Base-by-base conservation (phyloP, 1,139 yeast genomes). In the Debaryomycetaceae sp. region DNA sequence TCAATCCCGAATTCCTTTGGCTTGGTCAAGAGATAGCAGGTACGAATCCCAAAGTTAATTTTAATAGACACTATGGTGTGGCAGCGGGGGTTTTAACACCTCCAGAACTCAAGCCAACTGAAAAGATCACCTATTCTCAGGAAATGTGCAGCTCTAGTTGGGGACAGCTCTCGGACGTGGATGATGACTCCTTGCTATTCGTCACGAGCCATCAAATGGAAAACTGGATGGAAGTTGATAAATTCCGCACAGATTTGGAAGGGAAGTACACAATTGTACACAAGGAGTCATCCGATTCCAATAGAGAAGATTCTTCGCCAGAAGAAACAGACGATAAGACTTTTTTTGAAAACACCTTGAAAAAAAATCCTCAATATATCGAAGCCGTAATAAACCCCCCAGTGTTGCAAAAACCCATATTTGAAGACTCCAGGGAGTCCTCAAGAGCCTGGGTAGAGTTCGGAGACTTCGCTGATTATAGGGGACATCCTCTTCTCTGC, bases 81-180 rank as follows among this genome's bases (percentile, higher is more conserved):
- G 53, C 62, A 5, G 59, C 58, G 1, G 74, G 75, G 2, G 48
- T 64, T 1, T 45, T 55, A n/a, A 67, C 73, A 0, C 73, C 73
- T 1, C 35, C 42, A 4, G 46, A 46, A 26, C 58, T 59, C 34
- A 44, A 45, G 31, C 52, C 61, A 16, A 45, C 36, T n/a, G 42
- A 51, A 3, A 36, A 42, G 4, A 48, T 55, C 3, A 55, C 59
- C 1, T 37, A 47, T 13, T 52, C 72, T 1, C 51, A 51, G 6
- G 74, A 69, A 43, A 44, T 68, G 5, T 69, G 75, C 43, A 65
- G 73, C 5, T 46, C 70, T 7, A 66, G 73, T 4, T 66, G 71
- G 70, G 70, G 64, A 3, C 73, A 68, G 47, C 41, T 66, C 3
- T 50, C 52, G 35, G 63, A 55, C 17, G 44, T 24, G 2, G 65